Base-by-base conservation (phyloP, 352 stramenopile species). In the Phytophthora hybrid region DNA sequence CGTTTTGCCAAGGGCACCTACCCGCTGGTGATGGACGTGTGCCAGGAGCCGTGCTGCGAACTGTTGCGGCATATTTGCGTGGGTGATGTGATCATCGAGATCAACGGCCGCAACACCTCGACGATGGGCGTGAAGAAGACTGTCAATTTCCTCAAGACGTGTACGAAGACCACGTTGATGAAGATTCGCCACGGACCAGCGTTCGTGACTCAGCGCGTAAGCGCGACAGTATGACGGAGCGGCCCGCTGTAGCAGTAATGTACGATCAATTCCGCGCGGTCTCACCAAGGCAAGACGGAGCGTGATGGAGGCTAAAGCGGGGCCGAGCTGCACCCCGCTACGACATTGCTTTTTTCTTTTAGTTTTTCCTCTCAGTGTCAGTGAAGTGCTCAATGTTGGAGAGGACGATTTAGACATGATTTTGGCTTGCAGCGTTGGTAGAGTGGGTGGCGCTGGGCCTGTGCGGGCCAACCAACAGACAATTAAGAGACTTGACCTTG, bases 91-190 rank as follows among this genome's bases (percentile, higher is more conserved):
- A 93, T 97, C 55, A 73, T 97, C 32, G 90, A 97, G 74, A 95
- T 97, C 62, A 97, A 97, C 63, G 88, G 88, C n/a, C 87, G 87
- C 67, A 94, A 97, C 60, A 95, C 88, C 55, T 95, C 90, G 14
- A 88, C 86, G 14, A 97, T 97, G 90, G 88, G 90, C 32, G 90
- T 97, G 32, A 97, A 97, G 74, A 97, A 97, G 78, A 97, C 90
- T 26, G 87, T 95, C 46, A 92, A 81, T 66, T 97, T 97, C 66
- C 74, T 97, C 29, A 93, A 91, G 66, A 91, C 90, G 32, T 94
- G 88, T 67, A 84, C 87, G 1, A 97, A 97, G 79, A 97, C 90
- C 58, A 94, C 89, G 71, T 66, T 97, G 53, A 73, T 97, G 68
- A 97, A 97, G 76, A 80, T 97, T 26, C 88, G 89, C 16, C 90